Base-by-base conservation (phyloP, 371 early-diverging fungal genomes). In the Basidiobolus meristosporus region DNA sequence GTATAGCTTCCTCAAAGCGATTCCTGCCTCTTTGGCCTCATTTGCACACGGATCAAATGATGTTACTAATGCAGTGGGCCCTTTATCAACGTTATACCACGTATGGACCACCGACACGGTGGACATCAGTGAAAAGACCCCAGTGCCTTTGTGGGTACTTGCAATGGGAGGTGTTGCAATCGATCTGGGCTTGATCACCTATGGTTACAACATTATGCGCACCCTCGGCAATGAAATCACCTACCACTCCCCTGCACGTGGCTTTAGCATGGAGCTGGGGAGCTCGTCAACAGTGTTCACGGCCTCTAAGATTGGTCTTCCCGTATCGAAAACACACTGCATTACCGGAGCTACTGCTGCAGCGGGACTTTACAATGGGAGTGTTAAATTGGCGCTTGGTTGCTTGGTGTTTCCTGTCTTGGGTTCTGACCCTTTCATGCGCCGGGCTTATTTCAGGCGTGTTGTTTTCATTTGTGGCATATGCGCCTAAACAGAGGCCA, bases 1-100 rank as follows among this genome's bases (percentile, higher is more conserved):
- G 41, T 88, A 76, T 65, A 72, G 81, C 2, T 77, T 80, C 56
- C 64, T 88, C 23, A 88, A 88, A 57, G 68, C 88, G 40, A 58
- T 82, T 40, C 79, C 89, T 12, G 82, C 87, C 15, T 62, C 71
- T 42, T 69, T 82, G 40, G 82, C 84, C 21, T 86, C 87, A 38
- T 86, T 88, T 56, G 69, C 84, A 35, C 89, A 88, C 57, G 89
- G 89, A 41, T 73, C 81, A 31, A 88, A 88, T 57, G 89, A 88
- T 56, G 82, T 88, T 4, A 65, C 88, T 38, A 88, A 88, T 54
- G 82, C 86, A 22, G 68, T 85, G 31, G 89, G 89, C 23, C 89
- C 89, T 16, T 53, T 84, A 10, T 41, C 53, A 38, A 60, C 71
- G 21, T 73, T 87, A 28, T 80, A 58, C 54, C 61, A 63, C 36